phyloP scores from a whole-genome alignment of 1,284 basidiomycete species.

The Cronartium quercuum region DNA sequence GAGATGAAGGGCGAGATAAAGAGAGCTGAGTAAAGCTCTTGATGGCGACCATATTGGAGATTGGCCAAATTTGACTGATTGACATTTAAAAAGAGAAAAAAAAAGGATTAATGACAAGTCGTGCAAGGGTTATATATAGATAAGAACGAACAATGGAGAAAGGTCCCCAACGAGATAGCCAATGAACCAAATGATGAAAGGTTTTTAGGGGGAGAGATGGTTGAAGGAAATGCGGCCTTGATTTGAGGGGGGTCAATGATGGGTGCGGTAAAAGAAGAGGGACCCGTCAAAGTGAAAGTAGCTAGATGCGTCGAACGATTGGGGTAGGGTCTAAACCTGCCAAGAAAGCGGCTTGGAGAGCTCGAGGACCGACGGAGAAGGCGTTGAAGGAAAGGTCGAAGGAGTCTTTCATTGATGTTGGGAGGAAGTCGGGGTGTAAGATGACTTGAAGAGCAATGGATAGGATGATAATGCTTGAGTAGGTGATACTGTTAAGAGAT shows the following conservation, averaged over 20 bases:
- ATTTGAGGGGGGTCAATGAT: background rate
- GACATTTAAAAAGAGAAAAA: background rate
- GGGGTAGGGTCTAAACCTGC: constrained; percentile 31
- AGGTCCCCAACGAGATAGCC: background rate
- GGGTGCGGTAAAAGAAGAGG: background rate
- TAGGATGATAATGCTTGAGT: background rate
- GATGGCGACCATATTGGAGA: constrained; percentile 17
- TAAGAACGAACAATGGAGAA: background rate
- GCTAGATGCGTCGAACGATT: constrained; percentile 10
- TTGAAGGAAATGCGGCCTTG: background rate
- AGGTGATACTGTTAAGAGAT: constrained; percentile 20
- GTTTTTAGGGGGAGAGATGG: background rate
- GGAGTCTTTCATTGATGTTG: constrained; percentile 37
- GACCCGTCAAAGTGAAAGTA: background rate
- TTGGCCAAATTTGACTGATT: background rate
- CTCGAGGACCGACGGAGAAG: constrained; percentile 11
- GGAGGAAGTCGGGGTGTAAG: constrained; percentile 45
- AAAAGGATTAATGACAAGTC: background rate
- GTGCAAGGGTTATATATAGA: background rate
- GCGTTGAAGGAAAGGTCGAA: constrained; percentile 19
- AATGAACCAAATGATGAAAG: background rate
- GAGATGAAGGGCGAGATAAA: constrained; percentile 17
- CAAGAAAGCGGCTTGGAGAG: constrained; percentile 18
- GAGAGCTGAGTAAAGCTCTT: constrained; percentile 27
- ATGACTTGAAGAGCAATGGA: constrained; percentile 52